phyloP scores from a whole-genome alignment of 441 rosid genomes.

The Gossypium davidsonii region DNA sequence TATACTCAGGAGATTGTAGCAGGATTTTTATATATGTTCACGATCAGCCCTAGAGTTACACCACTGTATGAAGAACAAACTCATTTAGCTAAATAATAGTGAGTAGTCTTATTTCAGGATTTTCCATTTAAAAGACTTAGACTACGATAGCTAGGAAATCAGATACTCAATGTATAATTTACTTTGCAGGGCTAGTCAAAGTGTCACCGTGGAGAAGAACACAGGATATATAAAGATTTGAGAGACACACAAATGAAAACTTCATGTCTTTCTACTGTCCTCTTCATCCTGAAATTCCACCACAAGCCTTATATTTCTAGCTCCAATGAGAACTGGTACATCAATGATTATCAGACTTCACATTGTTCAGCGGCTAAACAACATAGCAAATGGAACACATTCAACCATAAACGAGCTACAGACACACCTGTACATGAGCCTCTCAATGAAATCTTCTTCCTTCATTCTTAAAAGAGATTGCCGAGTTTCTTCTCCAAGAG shows the following conservation, averaged over 20 bases:
- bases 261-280: background rate
- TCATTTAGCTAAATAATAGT: background rate
- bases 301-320: constrained; percentile 8
- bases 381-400: constrained; percentile 15
- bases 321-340: constrained; percentile 16
- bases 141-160: background rate
- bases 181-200: background rate
- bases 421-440: constrained; percentile 88
- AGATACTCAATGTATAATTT: background rate
- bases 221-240: background rate
- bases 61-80: background rate
- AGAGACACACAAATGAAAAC: background rate
- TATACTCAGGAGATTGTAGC: background rate
- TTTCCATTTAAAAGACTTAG: background rate
- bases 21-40: background rate
- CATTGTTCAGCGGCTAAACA: constrained; percentile 9
- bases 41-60: background rate
- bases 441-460: constrained; percentile 97
- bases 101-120: background rate
- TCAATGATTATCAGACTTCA: constrained; percentile 16
- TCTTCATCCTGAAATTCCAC: constrained; percentile 12
- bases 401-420: constrained; percentile 21
- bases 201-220: background rate
- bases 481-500: constrained; percentile 77
- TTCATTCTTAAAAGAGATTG: constrained; percentile 88